Conservation (phyloP, 371 early-diverging fungal species). For the Lichtheimia corymbifera region DNA sequence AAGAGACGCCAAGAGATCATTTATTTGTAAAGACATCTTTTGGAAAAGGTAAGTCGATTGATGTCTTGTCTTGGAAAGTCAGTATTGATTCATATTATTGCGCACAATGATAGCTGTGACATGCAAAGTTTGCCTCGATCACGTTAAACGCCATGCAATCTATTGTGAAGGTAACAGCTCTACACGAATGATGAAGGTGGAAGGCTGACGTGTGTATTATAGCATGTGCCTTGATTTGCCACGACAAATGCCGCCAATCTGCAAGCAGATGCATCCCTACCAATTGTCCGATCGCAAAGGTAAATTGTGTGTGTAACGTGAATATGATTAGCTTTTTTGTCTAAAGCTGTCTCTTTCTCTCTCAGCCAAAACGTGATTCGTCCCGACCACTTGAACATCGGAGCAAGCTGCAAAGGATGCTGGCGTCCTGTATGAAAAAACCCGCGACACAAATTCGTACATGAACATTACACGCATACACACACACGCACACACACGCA, state of each 20-base stretch:
- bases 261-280: slow-evolving; percentile 21
- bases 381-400: slow-evolving; percentile 8
- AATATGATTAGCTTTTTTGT: too few species aligned
- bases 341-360: background rate
- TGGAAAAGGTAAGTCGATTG: slow-evolving; percentile 18
- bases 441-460: background rate
- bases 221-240: slow-evolving; percentile 40
- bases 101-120: slow-evolving; percentile 11
- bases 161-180: slow-evolving; percentile 19
- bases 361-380: slow-evolving; percentile 5
- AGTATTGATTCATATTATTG: too few species aligned
- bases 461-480: background rate
- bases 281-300: slow-evolving; percentile 12
- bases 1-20: slow-evolving; percentile 12
- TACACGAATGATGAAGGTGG: background rate
- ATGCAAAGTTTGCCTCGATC: slow-evolving; percentile 27
- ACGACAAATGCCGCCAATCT: slow-evolving; percentile 30
- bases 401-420: slow-evolving; percentile 22
- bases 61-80: background rate
- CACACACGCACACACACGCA: background rate
- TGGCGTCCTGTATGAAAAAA: slow-evolving; percentile 16
- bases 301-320: background rate
- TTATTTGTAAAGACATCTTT: slow-evolving; percentile 29
- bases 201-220: background rate
- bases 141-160: slow-evolving; percentile 22